Evolutionary conservation across 139 green algal species (phyloP).

Genomic region (Coccomyxa sp.): DNA sequence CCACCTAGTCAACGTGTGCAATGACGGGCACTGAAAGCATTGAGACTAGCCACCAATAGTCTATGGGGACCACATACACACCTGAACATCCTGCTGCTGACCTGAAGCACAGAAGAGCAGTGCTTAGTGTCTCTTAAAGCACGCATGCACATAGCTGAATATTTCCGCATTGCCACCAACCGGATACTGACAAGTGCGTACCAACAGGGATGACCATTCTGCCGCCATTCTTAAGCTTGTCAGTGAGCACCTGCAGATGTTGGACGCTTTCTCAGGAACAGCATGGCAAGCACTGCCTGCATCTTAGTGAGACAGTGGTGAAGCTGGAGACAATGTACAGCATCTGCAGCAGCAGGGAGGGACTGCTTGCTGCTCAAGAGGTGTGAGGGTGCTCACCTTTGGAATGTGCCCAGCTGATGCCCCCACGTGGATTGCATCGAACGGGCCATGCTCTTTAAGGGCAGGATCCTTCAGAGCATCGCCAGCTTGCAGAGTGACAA

Average conservation of each 20-base stretch:
- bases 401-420: conserved; percentile 78
- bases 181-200: too few species aligned
- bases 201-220: conserved; percentile 41
- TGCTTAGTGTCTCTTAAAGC: too few species aligned
- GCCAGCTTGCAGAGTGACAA: conserved; percentile 17
- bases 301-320: too few species aligned
- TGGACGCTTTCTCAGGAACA: neutral
- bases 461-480: conserved; percentile 25
- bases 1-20: neutral
- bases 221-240: conserved; percentile 49
- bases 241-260: conserved; percentile 61
- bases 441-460: conserved; percentile 47
- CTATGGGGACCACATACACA: neutral
- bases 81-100: neutral
- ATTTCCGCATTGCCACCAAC: too few species aligned
- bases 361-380: too few species aligned
- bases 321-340: too few species aligned
- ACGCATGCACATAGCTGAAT: too few species aligned
- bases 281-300: neutral
- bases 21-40: too few species aligned
- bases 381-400: conserved; percentile 34
- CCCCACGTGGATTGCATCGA: conserved; percentile 94
- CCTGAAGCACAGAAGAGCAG: too few species aligned
- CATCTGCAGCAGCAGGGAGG: too few species aligned
- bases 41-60: too few species aligned